Evolutionary conservation across 495 filamentous ascomycete species (phyloP).

Genomic region (Penicillium lagena): DNA sequence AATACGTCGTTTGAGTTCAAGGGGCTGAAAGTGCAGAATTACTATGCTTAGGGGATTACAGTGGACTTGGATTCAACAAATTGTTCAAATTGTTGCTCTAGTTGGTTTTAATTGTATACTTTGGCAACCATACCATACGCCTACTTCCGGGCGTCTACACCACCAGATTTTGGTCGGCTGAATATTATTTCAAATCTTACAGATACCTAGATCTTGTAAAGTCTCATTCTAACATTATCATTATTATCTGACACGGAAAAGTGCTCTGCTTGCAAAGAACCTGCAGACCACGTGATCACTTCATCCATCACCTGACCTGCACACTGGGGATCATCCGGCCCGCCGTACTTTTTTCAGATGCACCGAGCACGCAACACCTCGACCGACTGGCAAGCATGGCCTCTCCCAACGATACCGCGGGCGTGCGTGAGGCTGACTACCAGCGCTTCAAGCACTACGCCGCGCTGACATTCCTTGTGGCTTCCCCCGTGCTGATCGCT

Average conservation of each 20-base stretch:
- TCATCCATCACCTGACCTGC: constrained; percentile 4
- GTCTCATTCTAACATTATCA: too few relatives aligned
- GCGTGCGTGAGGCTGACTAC: constrained; percentile 36
- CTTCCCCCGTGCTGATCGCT: constrained; percentile 61
- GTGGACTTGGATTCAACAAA: too few relatives aligned
- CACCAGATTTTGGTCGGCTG: too few relatives aligned
- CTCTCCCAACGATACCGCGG: constrained; percentile 3
- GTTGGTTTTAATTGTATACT: too few relatives aligned
- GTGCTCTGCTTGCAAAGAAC: too few relatives aligned
- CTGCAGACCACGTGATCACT: too few relatives aligned
- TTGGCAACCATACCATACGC: too few relatives aligned
- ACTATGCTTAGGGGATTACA: constrained; percentile 10
- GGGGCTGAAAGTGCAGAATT: constrained; percentile 33
- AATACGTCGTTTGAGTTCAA: constrained; percentile 36
- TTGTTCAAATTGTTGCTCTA: too few relatives aligned
- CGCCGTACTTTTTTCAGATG: constrained; percentile 2
- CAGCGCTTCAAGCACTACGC: constrained; percentile 50
- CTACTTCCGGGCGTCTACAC: too few relatives aligned
- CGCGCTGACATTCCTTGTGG: constrained; percentile 57
- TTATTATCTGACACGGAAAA: too few relatives aligned
- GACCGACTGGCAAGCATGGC: constrained; percentile 7
- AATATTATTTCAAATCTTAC: too few relatives aligned
- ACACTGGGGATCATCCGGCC: neutral
- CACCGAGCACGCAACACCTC: neutral
- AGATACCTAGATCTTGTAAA: too few relatives aligned